A percentile compares a stretch with the other conserved stretches of the same genome.
phyloP scores from a whole-genome alignment of 2,329 filamentous ascomycete genomes.

The Didymella arachidicola region DNA sequence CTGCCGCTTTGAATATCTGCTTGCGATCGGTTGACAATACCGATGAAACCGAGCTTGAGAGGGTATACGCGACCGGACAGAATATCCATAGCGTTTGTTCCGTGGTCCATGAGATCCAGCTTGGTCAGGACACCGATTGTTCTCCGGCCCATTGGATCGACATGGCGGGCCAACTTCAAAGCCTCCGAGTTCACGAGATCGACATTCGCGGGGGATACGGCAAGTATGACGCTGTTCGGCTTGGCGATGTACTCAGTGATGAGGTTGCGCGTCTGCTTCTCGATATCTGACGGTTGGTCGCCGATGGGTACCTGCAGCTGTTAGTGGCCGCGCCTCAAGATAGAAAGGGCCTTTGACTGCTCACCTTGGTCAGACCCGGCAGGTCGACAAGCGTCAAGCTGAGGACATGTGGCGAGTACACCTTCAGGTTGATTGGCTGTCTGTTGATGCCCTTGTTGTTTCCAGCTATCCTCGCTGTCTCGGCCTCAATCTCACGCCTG shows the following conservation, averaged over 20 bases:
- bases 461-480: slow-evolving; percentile 92
- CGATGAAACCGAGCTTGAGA: slow-evolving; percentile 95
- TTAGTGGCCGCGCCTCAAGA: slow-evolving; percentile 33
- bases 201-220: slow-evolving; percentile 96
- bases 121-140: slow-evolving; percentile 98
- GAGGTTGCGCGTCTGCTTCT: slow-evolving; percentile 95
- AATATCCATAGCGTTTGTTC: slow-evolving; percentile 96
- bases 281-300: slow-evolving; percentile 95
- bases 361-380: slow-evolving; percentile 91
- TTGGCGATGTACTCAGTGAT: slow-evolving; percentile 99
- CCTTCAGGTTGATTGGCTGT: slow-evolving; percentile 97
- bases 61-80: slow-evolving; percentile 97
- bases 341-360: slow-evolving; percentile 22
- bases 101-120: slow-evolving; percentile 97
- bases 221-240: slow-evolving; percentile 96
- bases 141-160: slow-evolving; percentile 90
- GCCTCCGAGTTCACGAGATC: slow-evolving; percentile 99
- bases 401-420: slow-evolving; percentile 95
- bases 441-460: slow-evolving; percentile 99
- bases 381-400: slow-evolving; percentile 96
- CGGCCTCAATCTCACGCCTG: slow-evolving; percentile 95
- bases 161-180: slow-evolving; percentile 93
- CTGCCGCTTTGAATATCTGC: slow-evolving; percentile 98
- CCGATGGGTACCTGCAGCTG: slow-evolving; percentile 82
- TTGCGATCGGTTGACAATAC: slow-evolving; percentile 96